Conservation (phyloP, 2,329 filamentous ascomycete species). For the Colletotrichum viniferum region DNA sequence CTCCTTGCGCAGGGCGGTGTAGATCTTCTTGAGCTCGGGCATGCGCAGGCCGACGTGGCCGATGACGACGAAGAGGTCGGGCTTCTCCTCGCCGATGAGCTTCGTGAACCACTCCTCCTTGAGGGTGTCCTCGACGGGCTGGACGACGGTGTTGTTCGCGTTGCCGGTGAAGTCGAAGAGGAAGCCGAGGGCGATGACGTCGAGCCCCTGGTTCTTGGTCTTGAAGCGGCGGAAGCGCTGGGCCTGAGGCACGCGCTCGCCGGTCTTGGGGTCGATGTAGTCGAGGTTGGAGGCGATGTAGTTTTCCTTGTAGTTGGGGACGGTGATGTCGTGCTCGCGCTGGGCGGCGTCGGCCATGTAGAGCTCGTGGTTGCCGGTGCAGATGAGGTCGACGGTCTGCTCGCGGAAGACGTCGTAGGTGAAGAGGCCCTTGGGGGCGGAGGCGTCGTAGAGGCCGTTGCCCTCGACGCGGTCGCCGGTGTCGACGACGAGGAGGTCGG, state of each 20-base stretch:
- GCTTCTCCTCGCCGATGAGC: slow-evolving; percentile 81
- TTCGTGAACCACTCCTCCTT: slow-evolving; percentile 88
- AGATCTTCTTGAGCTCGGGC: slow-evolving; percentile 78
- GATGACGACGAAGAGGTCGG: slow-evolving; percentile 85
- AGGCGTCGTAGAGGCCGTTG: slow-evolving; percentile 93
- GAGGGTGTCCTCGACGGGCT: slow-evolving; percentile 79
- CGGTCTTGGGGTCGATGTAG: slow-evolving; percentile 76
- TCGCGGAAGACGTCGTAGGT: slow-evolving; percentile 86
- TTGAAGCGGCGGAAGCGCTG: slow-evolving; percentile 86
- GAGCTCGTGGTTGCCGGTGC: slow-evolving; percentile 92
- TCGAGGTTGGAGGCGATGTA: slow-evolving; percentile 95
- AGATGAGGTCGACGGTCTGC: slow-evolving; percentile 83
- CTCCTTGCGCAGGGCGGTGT: slow-evolving; percentile 75
- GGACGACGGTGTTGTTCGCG: slow-evolving; percentile 87
- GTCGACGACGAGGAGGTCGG: slow-evolving; percentile 90
- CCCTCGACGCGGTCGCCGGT: slow-evolving; percentile 94
- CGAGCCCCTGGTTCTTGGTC: slow-evolving; percentile 85
- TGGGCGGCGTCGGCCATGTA: slow-evolving; percentile 82
- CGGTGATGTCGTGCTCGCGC: slow-evolving; percentile 78
- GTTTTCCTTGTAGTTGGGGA: slow-evolving; percentile 79
- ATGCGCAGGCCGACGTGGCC: slow-evolving; percentile 87
- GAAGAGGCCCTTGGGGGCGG: slow-evolving; percentile 84
- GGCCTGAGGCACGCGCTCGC: slow-evolving; percentile 76
- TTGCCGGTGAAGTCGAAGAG: slow-evolving; percentile 93
- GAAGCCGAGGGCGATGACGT: slow-evolving; percentile 90